These are phyloP conservation scores for Platanthera guangdongensis DNA, from an alignment of 106 monocot genomes.

Conservation along the genomic window DNA sequence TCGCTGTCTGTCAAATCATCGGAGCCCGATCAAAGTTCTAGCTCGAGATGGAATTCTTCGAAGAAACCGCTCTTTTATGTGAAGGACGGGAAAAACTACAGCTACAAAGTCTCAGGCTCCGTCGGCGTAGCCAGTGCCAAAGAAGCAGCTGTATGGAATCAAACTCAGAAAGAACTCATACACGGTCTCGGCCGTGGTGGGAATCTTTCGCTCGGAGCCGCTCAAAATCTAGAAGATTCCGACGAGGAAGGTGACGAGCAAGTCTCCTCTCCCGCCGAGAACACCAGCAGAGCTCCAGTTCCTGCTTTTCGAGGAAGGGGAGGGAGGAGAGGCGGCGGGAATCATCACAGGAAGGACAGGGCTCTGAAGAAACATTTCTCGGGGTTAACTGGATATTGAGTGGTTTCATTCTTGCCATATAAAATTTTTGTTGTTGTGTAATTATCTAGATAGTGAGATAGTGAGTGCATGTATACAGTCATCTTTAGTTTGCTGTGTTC, in stretches of 20 bases:
- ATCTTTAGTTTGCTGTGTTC: too few relatives aligned
- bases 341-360: conserved; percentile 64
- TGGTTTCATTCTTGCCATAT: background rate
- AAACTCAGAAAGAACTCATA: conserved; percentile 67
- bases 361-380: conserved; percentile 88
- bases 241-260: conserved; percentile 18
- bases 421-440: too few relatives aligned
- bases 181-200: conserved; percentile 92
- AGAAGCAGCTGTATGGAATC: conserved; percentile 58
- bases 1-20: conserved; percentile 13
- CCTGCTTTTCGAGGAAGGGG: conserved; percentile 38
- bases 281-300: conserved; percentile 22
- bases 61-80: conserved; percentile 89
- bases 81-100: conserved; percentile 97
- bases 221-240: conserved; percentile 21
- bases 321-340: conserved; percentile 39
- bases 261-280: conserved; percentile 10
- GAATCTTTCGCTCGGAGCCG: conserved; percentile 55
- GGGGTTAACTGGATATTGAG: conserved; percentile 42
- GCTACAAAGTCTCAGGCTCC: conserved; percentile 87
- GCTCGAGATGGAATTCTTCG: conserved; percentile 48
- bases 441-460: too few relatives aligned
- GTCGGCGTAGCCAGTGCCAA: conserved; percentile 49
- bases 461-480: background rate
- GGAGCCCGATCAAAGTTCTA: conserved; percentile 17